Evolutionary conservation across 2,329 filamentous ascomycete species (phyloP).

Genomic region (Delphinella strobiligena): DNA sequence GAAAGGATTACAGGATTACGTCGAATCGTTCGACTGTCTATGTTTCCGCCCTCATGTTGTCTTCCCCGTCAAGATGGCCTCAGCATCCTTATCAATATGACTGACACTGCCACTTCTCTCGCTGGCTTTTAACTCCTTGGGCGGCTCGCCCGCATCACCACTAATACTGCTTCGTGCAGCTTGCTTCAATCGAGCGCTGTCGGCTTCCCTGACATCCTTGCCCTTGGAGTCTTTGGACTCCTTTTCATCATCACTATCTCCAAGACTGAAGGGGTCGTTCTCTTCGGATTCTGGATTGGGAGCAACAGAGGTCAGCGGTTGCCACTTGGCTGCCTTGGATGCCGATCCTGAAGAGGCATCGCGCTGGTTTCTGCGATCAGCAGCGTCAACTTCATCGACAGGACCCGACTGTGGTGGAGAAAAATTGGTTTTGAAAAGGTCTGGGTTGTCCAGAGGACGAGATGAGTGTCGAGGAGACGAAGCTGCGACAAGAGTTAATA

Average conservation of each 20-base stretch:
- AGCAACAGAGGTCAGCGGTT: slow-evolving; percentile 76
- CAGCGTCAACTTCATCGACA: slow-evolving; percentile 66
- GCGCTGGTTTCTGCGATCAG: slow-evolving; percentile 44
- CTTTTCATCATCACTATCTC: slow-evolving; percentile 88
- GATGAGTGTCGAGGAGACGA: slow-evolving; percentile 38
- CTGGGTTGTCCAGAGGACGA: slow-evolving; percentile 60
- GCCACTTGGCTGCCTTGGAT: slow-evolving; percentile 82
- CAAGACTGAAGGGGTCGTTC: slow-evolving; percentile 92
- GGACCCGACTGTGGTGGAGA: slow-evolving; percentile 44
- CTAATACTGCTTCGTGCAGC: slow-evolving; percentile 39
- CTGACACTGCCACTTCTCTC: slow-evolving; percentile 30
- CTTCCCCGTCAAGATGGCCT: slow-evolving; percentile 27
- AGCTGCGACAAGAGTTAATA: slow-evolving; percentile 27
- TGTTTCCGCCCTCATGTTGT: slow-evolving; percentile 4
- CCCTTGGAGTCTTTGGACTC: slow-evolving; percentile 48
- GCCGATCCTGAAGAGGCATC: slow-evolving; percentile 7
- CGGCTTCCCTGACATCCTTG: slow-evolving; percentile 46
- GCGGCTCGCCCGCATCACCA: slow-evolving; percentile 25
- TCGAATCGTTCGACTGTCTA: too few relatives aligned
- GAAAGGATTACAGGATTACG: too few relatives aligned
- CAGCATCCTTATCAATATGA: slow-evolving; percentile 33
- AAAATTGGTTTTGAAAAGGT: slow-evolving; percentile 63
- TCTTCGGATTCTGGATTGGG: slow-evolving; percentile 71
- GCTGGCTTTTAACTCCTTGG: slow-evolving; percentile 23
- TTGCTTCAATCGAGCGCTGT: slow-evolving; percentile 38